Percentiles rank a stretch among this genome's conserved stretches.
phyloP scores from a whole-genome alignment of 805 yeast species.

The Komagataella populi region DNA sequence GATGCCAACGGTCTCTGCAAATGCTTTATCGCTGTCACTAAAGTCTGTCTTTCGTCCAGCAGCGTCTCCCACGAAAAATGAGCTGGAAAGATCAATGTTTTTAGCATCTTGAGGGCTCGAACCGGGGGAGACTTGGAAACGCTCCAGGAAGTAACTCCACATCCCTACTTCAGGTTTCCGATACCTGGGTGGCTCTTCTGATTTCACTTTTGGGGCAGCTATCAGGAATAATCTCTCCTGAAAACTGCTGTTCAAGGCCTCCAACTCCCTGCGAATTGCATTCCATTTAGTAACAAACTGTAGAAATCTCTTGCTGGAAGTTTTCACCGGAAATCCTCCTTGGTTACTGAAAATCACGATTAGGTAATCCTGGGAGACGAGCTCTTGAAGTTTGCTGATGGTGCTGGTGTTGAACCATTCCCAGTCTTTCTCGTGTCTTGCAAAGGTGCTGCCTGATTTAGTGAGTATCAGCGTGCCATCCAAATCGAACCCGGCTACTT shows the following conservation, averaged over 20 bases:
- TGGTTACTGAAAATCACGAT: slow-evolving; percentile 80
- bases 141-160: slow-evolving; percentile 39
- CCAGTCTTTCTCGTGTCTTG: slow-evolving; percentile 64
- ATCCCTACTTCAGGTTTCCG: slow-evolving; percentile 75
- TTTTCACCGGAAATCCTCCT: slow-evolving; percentile 43
- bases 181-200: slow-evolving; percentile 24
- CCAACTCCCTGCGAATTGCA: slow-evolving; percentile 18
- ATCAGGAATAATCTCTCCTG: slow-evolving; percentile 28
- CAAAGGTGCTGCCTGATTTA: slow-evolving; percentile 45
- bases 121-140: not conserved
- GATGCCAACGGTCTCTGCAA: slow-evolving; percentile 48
- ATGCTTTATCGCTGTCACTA: slow-evolving; percentile 63
- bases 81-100: slow-evolving; percentile 24
- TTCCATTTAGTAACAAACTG: slow-evolving; percentile 29
- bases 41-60: slow-evolving; percentile 76
- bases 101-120: slow-evolving; percentile 3
- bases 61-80: slow-evolving; percentile 89
- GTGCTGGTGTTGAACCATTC: slow-evolving; percentile 27
- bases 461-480: slow-evolving; percentile 70
- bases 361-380: slow-evolving; percentile 10
- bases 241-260: slow-evolving; percentile 9
- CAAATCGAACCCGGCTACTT: slow-evolving; percentile 68
- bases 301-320: slow-evolving; percentile 18
- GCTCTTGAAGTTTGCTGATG: slow-evolving; percentile 10
- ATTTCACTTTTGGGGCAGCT: slow-evolving; percentile 40